A percentile compares a stretch with the other conserved stretches of the same genome.
phyloP scores from a whole-genome alignment of 371 early-diverging fungal genomes.

The Umbelopsis sp. region DNA sequence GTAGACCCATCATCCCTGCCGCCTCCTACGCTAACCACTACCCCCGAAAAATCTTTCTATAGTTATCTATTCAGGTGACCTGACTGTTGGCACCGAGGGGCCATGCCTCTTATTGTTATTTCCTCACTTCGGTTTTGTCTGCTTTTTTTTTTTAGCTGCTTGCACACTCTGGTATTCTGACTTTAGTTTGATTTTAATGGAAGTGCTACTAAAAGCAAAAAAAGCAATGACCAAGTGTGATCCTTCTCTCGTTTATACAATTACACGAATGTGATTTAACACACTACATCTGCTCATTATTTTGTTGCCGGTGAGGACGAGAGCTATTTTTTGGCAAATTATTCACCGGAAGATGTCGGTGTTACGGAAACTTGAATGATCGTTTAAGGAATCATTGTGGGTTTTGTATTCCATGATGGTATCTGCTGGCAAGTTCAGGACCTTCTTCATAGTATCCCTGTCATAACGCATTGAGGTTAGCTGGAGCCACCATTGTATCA shows the following conservation, averaged over 20 bases:
- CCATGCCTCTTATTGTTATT: too few species aligned
- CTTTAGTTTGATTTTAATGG: background rate
- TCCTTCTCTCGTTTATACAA: background rate
- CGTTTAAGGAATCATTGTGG: slow-evolving; percentile 85
- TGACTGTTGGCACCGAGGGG: background rate
- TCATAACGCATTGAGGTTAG: background rate
- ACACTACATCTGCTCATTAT: background rate
- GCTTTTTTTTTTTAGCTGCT: background rate
- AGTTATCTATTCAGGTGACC: slow-evolving; percentile 32
- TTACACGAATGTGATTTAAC: background rate
- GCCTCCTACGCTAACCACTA: slow-evolving; percentile 20
- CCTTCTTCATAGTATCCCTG: slow-evolving; percentile 86
- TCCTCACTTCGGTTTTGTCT: background rate
- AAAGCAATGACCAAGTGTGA: background rate
- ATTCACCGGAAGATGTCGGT: slow-evolving; percentile 79
- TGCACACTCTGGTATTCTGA: background rate
- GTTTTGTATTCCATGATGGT: slow-evolving; percentile 96
- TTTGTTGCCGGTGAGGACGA: background rate
- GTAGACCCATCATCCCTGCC: slow-evolving; percentile 20
- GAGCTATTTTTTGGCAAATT: background rate
- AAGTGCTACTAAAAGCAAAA: background rate
- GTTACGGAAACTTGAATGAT: slow-evolving; percentile 90
- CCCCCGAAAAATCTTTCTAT: slow-evolving; percentile 34
- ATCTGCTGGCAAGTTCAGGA: slow-evolving; percentile 82
- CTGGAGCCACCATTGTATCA: background rate